Conservation (phyloP, 306 rosid genomes). For the Inga laurina region DNA sequence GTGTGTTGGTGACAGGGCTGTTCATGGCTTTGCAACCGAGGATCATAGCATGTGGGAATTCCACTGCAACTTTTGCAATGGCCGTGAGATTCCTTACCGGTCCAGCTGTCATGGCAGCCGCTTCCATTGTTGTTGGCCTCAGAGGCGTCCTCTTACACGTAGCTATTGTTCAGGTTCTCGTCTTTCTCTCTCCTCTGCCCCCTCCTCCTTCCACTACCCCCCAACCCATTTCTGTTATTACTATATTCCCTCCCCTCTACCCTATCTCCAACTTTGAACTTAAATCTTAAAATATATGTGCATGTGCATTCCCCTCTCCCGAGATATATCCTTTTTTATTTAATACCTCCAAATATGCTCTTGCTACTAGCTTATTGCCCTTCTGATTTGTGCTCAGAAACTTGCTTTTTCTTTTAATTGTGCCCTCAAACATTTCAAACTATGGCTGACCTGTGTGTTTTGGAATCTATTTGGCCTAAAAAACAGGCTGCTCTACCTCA, state of each 20-base stretch:
- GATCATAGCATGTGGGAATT: conserved; percentile 98
- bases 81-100: conserved; percentile 97
- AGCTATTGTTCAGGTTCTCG: conserved; percentile 85
- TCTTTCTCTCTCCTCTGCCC: conserved; percentile 37
- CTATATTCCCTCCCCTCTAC: conserved; percentile 7
- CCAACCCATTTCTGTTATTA: conserved; percentile 16
- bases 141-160: conserved; percentile 80
- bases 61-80: conserved; percentile 86
- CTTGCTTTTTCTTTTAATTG: not conserved
- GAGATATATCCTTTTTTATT: conserved; percentile 36
- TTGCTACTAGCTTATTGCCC: not conserved
- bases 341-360: not conserved
- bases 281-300: not conserved
- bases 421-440: conserved; percentile 37
- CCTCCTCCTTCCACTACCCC: conserved; percentile 54
- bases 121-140: conserved; percentile 95
- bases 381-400: not conserved
- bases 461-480: conserved; percentile 27
- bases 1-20: conserved; percentile 59
- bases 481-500: conserved; percentile 98
- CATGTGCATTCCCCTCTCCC: not conserved
- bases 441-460: conserved; percentile 41
- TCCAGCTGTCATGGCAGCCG: conserved; percentile 98
- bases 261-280: too few relatives aligned
- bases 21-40: conserved; percentile 99